Conservation (phyloP, 352 stramenopile genomes). For the Globisporangium megalacanthum region DNA sequence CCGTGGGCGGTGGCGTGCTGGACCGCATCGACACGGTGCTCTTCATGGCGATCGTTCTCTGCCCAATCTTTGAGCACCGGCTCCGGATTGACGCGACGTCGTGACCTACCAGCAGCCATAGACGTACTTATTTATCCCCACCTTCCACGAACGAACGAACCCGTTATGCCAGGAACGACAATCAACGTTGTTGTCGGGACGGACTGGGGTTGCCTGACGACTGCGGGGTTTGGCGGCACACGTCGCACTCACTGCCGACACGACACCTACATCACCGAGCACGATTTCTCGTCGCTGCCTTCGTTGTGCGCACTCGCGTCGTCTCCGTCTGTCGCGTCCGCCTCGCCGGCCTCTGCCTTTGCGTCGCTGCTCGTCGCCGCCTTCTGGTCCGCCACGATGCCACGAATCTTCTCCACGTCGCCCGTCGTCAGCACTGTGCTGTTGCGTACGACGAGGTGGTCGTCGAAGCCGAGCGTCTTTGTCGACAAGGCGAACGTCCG, state of each 20-base stretch:
- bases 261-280: conserved; percentile 7
- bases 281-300: conserved; percentile 12
- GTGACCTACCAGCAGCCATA: no score
- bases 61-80: conserved; percentile 36
- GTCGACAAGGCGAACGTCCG: conserved; percentile 54
- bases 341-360: conserved; percentile 11
- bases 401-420: conserved; percentile 62
- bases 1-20: conserved; percentile 42
- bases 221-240: no score
- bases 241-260: background rate
- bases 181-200: no score
- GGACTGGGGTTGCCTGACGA: no score
- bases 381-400: conserved; percentile 36
- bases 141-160: no score
- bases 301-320: background rate
- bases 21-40: conserved; percentile 56
- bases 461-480: conserved; percentile 51
- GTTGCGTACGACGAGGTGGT: conserved; percentile 72
- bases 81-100: conserved; percentile 2
- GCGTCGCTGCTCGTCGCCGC: conserved; percentile 4
- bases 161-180: no score
- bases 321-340: no score
- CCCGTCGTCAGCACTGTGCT: conserved; percentile 74
- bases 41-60: conserved; percentile 52
- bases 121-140: no score